Base-by-base conservation (phyloP, 768 basidiomycete species). In the Boletus edulis region DNA sequence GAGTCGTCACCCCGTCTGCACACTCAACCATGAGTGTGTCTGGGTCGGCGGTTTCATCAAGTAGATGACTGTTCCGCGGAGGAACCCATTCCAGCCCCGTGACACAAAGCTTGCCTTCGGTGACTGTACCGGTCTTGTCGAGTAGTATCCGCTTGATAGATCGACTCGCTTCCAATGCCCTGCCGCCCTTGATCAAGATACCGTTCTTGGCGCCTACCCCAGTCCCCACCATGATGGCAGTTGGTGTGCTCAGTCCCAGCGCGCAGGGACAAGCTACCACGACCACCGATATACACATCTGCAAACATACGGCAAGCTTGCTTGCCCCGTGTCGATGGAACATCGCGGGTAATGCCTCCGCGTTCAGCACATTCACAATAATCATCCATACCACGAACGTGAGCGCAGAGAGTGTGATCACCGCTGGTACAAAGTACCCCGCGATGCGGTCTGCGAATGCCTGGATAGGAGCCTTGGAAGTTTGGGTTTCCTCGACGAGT, bases 221-320 rank as follows among this genome's bases (percentile, higher is more conserved):
- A 0, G 96, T 98, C 17, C 97, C 97, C 32, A 98, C 97, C 97
- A 98, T 98, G 73, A 98, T 94, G 3, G 96, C 97, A 0, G 97
- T 98, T 1, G 97, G 97, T 0, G 96, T 98, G 52, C 91, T 92
- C 55, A 98, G 80, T 5, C 96, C 97, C 34, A 99, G 81, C 0
- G 97, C 96, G 68, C 97, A 99, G 0, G 97, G 97, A 71, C 97
- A 99, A 20, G 97, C 96, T 49, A 99, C 94, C 46, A 99, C 97
- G 55, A 99, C 83, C 58, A 98, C 97, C 39, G 91, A 94, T 67
- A 98, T 99, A 71, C 96, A 98, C 65, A 99, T 86, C 75, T 96
- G 94, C 45, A 99, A 77, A 68, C 95, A 98, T 14, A 96, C 88
- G 8, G 91, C 90, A 55, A 98, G 76, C 65, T 88, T 89, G 65